A percentile compares a stretch with the other conserved stretches of the same genome.
These are phyloP conservation scores for Aspergillus funiculosus DNA, from an alignment of 495 filamentous ascomycete genomes.

Conservation along the genomic window DNA sequence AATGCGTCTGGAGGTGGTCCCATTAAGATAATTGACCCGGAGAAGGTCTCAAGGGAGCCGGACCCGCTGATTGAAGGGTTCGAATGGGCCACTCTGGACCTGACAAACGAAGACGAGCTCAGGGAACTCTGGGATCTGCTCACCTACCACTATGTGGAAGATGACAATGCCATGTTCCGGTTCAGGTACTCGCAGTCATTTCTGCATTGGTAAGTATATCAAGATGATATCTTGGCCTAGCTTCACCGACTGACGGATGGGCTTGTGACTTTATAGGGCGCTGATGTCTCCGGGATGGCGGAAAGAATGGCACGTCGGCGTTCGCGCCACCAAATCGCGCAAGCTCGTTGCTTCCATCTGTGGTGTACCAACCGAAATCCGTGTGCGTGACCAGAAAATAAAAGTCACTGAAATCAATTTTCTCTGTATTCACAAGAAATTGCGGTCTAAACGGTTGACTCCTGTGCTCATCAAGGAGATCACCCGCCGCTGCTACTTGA, in stretches of 20 bases:
- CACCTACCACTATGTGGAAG: conserved; percentile 91
- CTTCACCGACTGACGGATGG: conserved; percentile 4
- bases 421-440: conserved; percentile 95
- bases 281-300: conserved; percentile 93
- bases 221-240: background rate
- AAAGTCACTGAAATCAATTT: conserved; percentile 92
- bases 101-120: conserved; percentile 61
- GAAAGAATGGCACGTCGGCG: conserved; percentile 92
- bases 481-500: conserved; percentile 78
- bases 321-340: conserved; percentile 67
- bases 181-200: conserved; percentile 90
- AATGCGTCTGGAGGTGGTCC: conserved; percentile 51
- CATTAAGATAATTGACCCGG: conserved; percentile 66
- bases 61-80: conserved; percentile 66
- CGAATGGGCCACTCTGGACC: conserved; percentile 89
- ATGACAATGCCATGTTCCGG: conserved; percentile 91
- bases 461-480: conserved; percentile 97
- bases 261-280: conserved; percentile 53
- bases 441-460: conserved; percentile 83
- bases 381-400: conserved; percentile 68
- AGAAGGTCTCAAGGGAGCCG: conserved; percentile 66
- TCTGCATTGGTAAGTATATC: conserved; percentile 65
- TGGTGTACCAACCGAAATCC: conserved; percentile 75
- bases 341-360: conserved; percentile 94
- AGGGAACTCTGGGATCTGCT: conserved; percentile 84